Base-by-base conservation (phyloP, 23 red algal genomes). In the Gracilaria gracilis region DNA sequence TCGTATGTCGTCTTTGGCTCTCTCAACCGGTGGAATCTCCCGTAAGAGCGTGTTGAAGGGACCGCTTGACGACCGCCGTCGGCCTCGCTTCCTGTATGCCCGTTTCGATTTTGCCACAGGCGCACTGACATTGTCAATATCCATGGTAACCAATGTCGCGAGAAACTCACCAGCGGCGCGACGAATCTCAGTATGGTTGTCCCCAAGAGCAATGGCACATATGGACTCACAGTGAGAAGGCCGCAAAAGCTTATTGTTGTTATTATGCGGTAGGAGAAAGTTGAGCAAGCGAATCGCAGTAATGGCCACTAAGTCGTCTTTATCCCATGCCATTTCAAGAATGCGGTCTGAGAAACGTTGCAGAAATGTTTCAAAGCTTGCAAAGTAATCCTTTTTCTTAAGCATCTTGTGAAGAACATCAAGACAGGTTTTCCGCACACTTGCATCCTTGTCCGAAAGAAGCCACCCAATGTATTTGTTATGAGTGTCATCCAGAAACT, bases 381-480 rank as follows among this genome's bases (percentile, higher is more conserved):
- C 70, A 39, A 80, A 77, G 28, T 86, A 87, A 0, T 93, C 83
- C 40, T 91, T 77, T 37, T 83, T 81, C 15, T 53, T 42, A 12
- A 93, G 51, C 84, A 98, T 77, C 2, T 75, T 44, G 3, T 14
- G 49, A 6, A 98, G 70, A 31, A 88, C 93, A 44, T 81, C 79
- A 4, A 98, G 38, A 5, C 88, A 69, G 17, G 92, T 77, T 34
- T 71, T 61, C 5, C 96, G 96, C 5, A 98, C 93, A 35, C 40
- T 83, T 24, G 89, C 64, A 39, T 89, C 93, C 38, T 95, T 95
- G 81, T 98, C 96, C 25, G 84, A 92, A 12, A 98, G 58, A 65
- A 98, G 75, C 96, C 96, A 98, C 0, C 96, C 96, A 29, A 95
- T 72, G 79, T 98, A 98, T 51, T 98, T 98, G 38, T 89, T 91